A percentile compares a stretch with the other conserved stretches of the same genome.
phyloP scores from a whole-genome alignment of 768 basidiomycete genomes.

The Podaxis sp. region DNA sequence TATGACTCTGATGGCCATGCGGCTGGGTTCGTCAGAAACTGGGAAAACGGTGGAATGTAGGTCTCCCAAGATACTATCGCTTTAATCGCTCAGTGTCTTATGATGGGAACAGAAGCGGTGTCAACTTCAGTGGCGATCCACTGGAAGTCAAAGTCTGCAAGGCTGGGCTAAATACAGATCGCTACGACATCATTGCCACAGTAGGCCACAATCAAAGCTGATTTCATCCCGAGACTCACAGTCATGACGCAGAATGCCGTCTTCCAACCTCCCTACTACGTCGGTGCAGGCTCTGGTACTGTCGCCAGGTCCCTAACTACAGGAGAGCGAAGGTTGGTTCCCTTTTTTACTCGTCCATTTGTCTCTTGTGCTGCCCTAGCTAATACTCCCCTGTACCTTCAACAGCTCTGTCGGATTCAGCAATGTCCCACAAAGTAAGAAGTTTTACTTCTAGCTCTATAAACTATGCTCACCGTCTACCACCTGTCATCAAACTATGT shows the following conservation, averaged over 20 bases:
- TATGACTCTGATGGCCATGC: constrained; percentile 8
- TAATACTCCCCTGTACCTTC: not conserved
- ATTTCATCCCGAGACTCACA: not conserved
- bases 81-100: not conserved
- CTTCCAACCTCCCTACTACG: constrained; percentile 36
- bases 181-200: constrained; percentile 35
- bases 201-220: constrained; percentile 26
- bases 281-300: constrained; percentile 32
- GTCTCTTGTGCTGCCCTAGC: not conserved
- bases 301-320: constrained; percentile 15
- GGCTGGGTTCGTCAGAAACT: constrained; percentile 32
- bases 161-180: constrained; percentile 19
- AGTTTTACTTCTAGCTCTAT: not conserved
- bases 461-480: not conserved
- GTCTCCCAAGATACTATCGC: not conserved
- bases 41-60: constrained; percentile 28
- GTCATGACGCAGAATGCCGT: constrained; percentile 33
- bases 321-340: constrained; percentile 22
- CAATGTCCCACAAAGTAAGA: constrained; percentile 37
- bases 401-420: constrained; percentile 34
- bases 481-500: not conserved
- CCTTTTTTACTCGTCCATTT: not conserved
- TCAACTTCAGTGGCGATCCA: constrained; percentile 33
- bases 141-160: constrained; percentile 31
- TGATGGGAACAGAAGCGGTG: constrained; percentile 28